Evolutionary conservation across 495 filamentous ascomycete species (phyloP), one percentile per base, ranked within the genome.

Genomic region (Chaetomium cochliodes): DNA sequence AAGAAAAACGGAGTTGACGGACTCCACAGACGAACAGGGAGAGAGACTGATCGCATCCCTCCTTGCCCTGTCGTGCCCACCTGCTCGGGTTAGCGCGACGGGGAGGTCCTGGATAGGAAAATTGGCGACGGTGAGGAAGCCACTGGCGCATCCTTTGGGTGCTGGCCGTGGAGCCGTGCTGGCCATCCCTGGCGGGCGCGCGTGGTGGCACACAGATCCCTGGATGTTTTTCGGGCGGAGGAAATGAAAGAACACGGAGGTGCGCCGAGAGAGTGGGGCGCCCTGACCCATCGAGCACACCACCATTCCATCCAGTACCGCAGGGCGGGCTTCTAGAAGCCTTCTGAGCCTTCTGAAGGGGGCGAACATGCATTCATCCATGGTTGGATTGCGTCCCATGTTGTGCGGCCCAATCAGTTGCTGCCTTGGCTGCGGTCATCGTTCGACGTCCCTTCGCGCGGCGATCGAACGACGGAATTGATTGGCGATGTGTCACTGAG

Each of bases 361-460:
- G 58, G 58, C 58, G 44, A 60, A 33, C 26, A 22, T 23, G 30
- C 30, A 33, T 37, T 12, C 33, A 37, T 54, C 53, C 53, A 20
- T 39, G 20, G 33, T 22, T 39, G 20, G 33, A 23, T 41, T 41
- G 54, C 54, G 7, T 39, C 33, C 54, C n/a, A 25, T 44, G 37
- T 50, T 51, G n/a, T 51, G 44, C n/a, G n/a, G 46, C n/a, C 58
- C 58, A 60, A 51, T 60, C 58, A 60, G 15, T 37, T 37, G 7
- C 16, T 23, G 49, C 49, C 49, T 26, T 52, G 49, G 22, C 23
- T 25, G 47, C 47, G n/a, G 49, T 56, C 53, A 20, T 28, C 26
- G 69, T 96, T 90, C 20, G 82, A 26, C 16, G 12, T 39, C 53
- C 5, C 16, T 11, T 44, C 20, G 26, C 18, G n/a, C 12, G 37